Conservation (phyloP, 768 basidiomycete genomes). For the Macrocybe gigantea region DNA sequence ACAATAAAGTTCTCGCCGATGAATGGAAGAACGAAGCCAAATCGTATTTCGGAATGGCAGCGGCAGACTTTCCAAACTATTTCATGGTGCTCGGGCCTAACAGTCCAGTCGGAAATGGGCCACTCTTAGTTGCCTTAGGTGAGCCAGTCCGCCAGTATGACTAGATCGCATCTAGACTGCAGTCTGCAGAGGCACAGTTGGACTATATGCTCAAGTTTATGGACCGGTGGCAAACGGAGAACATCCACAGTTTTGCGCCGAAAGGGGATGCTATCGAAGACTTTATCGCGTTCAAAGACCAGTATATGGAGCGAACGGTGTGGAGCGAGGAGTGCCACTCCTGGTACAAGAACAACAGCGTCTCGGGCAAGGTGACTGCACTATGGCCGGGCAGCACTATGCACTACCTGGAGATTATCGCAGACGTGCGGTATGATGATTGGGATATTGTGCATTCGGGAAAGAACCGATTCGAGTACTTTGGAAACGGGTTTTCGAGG, state of each 20-base stretch:
- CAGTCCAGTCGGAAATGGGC: slow-evolving; percentile 28
- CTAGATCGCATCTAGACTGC: not conserved
- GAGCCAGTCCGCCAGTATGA: not conserved
- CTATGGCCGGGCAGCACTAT: slow-evolving; percentile 30
- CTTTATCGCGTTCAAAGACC: slow-evolving; percentile 23
- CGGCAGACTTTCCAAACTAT: slow-evolving; percentile 28
- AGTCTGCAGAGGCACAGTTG: slow-evolving; percentile 21
- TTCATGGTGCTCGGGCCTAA: slow-evolving; percentile 26
- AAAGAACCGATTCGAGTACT: slow-evolving; percentile 24
- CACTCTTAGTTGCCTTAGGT: slow-evolving; percentile 25
- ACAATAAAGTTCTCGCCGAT: slow-evolving; percentile 20
- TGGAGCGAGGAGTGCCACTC: slow-evolving; percentile 25
- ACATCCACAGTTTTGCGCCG: slow-evolving; percentile 27
- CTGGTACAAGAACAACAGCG: slow-evolving; percentile 27
- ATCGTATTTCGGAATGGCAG: slow-evolving; percentile 24
- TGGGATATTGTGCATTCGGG: slow-evolving; percentile 28
- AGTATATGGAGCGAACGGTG: slow-evolving; percentile 27
- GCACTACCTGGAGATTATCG: slow-evolving; percentile 28
- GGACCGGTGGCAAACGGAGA: slow-evolving; percentile 29
- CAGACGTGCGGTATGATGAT: slow-evolving; percentile 26
- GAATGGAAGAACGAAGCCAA: slow-evolving; percentile 25
- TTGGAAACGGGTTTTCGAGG: slow-evolving; percentile 29
- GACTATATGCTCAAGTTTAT: slow-evolving; percentile 28
- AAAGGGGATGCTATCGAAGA: slow-evolving; percentile 28
- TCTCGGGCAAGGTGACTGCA: slow-evolving; percentile 22